Evolutionary conservation across 129 eudicot genomes (phyloP).

Genomic region (Oenanthe sinensis): DNA sequence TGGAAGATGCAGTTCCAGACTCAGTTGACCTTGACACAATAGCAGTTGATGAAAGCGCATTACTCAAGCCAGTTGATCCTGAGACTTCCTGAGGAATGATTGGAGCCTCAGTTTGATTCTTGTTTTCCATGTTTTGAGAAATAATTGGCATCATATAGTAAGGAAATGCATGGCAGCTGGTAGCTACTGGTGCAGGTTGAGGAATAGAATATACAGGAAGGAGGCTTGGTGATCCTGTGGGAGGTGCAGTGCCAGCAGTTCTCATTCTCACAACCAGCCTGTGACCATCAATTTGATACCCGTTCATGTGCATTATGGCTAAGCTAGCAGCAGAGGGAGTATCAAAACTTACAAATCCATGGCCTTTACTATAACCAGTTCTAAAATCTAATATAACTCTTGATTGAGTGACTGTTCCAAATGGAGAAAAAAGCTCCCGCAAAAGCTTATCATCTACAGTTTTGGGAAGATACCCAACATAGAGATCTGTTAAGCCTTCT

Average conservation of each 20-base stretch:
- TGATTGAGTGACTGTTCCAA: constrained; percentile 16
- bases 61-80: neutral
- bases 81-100: neutral
- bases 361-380: constrained; percentile 24
- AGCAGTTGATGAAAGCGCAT: neutral
- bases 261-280: constrained; percentile 21
- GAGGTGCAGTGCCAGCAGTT: constrained; percentile 14
- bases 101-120: neutral
- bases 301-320: constrained; percentile 24
- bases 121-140: neutral
- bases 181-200: neutral
- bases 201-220: neutral
- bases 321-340: constrained; percentile 18
- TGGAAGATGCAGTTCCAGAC: neutral
- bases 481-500: neutral
- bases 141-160: neutral
- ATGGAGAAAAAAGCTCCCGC: constrained; percentile 26
- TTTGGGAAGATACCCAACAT: constrained; percentile 13
- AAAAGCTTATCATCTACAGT: constrained; percentile 16
- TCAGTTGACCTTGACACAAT: neutral
- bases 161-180: neutral
- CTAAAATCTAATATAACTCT: constrained; percentile 4
- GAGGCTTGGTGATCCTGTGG: neutral
- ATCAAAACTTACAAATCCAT: constrained; percentile 28
- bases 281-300: constrained; percentile 24